phyloP scores from a whole-genome alignment of 495 filamentous ascomycete genomes.

The Bacidia rubella region DNA sequence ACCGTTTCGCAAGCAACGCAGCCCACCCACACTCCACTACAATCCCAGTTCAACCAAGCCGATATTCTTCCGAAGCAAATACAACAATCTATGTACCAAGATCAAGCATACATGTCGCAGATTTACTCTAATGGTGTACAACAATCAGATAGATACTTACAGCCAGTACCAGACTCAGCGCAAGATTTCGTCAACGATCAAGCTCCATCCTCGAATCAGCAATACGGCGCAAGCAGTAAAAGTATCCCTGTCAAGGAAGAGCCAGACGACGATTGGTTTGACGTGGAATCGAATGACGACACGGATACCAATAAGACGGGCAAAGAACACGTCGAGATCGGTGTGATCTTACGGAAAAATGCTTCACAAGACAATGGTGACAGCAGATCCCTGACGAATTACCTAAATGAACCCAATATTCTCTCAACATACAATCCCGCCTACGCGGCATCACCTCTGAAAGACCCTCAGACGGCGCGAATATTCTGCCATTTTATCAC shows the following conservation, averaged over 20 bases:
- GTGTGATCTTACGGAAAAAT: slow-evolving; percentile 31
- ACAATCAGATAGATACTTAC: background rate
- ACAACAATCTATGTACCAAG: background rate
- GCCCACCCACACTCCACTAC: background rate
- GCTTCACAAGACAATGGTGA: slow-evolving; percentile 37
- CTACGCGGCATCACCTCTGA: slow-evolving; percentile 62
- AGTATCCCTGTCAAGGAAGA: slow-evolving; percentile 26
- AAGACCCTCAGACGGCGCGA: slow-evolving; percentile 67
- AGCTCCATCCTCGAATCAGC: slow-evolving; percentile 6
- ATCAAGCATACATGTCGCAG: background rate
- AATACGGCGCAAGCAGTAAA: slow-evolving; percentile 5
- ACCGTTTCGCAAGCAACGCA: background rate
- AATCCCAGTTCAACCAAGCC: background rate
- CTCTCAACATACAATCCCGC: slow-evolving; percentile 67
- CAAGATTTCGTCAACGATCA: slow-evolving; percentile 10
- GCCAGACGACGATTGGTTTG: slow-evolving; percentile 45
- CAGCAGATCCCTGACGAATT: slow-evolving; percentile 48
- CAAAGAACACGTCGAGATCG: slow-evolving; percentile 24
- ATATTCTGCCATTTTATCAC: slow-evolving; percentile 90
- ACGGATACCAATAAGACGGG: slow-evolving; percentile 18
- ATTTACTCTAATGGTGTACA: background rate
- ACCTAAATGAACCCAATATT: slow-evolving; percentile 55
- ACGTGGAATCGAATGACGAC: slow-evolving; percentile 59
- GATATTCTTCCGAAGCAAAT: background rate
- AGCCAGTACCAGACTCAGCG: background rate